Base-by-base conservation (phyloP, 306 rosid genomes). In the Amphicarpaea edgeworthii region DNA sequence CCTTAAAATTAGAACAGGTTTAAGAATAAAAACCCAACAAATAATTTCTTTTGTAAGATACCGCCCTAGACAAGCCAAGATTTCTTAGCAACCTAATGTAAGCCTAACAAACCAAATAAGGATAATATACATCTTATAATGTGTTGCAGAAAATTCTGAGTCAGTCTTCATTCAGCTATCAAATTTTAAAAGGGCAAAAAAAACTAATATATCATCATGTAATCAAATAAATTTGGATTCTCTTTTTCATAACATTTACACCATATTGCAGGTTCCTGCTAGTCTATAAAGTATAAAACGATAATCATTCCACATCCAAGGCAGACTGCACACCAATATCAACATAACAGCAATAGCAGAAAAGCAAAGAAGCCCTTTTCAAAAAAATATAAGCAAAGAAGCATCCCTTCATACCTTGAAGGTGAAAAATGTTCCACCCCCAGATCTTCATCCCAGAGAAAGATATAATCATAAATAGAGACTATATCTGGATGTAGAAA, bases 401-500 rank as follows among this genome's bases (percentile, higher is more conserved):
- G 40, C 40, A 34, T 34, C 40, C 40, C 40, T 34, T 30, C 68
- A 34, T 88, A 92, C 99, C 97, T 90, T 84, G 89, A 81, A 0
- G 99, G 97, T 70, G 85, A 74, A 85, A 92, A 96, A 79, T 92
- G 76, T 19, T 86, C 88, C 72, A 90, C 96, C 42, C 97, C 99
- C 89, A 96, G 87, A 92, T 96, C 98, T 73, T 96, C 99, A 87
- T 96, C 99, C 99, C 99, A 96, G 11, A 96, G 97, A 83, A 96
- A 96, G 80, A 92, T 77, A 76, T 85, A 96, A 88, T 90, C 99
- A 85, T 96, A 96, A 75, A 92, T 82, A 70, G 97, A 92, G 51
- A 92, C 98, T 68, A 96, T 75, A 81, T 91, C 96, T 0, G 99
- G 98, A 76, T 96, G 99, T 47, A 96, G 82, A 87, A 96, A 96